Evolutionary conservation across 495 filamentous ascomycete genomes (phyloP).

Genomic region (Hyphodiscus hymeniophilus): DNA sequence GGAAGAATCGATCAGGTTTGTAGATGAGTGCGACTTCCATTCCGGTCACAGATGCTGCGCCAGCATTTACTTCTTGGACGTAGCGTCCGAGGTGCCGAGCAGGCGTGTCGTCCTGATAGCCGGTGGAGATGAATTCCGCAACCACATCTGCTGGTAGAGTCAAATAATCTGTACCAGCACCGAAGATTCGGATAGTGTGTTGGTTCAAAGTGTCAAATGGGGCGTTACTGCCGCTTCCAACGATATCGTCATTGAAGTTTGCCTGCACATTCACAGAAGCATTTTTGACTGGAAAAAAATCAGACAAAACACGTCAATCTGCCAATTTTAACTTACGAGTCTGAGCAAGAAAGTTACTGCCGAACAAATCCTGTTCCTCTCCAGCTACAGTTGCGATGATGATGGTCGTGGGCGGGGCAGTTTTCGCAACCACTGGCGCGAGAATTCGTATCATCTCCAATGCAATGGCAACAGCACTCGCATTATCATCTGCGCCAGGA

Average conservation of each 20-base stretch:
- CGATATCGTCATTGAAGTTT: constrained; percentile 45
- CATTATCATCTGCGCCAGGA: constrained; percentile 46
- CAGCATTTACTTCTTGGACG: constrained; percentile 40
- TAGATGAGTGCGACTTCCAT: constrained; percentile 39
- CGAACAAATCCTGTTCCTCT: constrained; percentile 45
- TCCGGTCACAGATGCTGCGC: constrained; percentile 28
- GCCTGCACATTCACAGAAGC: constrained; percentile 34
- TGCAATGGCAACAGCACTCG: constrained; percentile 26
- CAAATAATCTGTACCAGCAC: constrained; percentile 31
- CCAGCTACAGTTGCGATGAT: constrained; percentile 42
- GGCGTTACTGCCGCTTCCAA: constrained; percentile 32
- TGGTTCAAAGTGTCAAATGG: constrained; percentile 29
- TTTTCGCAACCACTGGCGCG: neutral
- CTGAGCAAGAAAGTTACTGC: constrained; percentile 36
- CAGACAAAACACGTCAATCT: neutral
- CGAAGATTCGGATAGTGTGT: constrained; percentile 41
- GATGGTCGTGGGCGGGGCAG: constrained; percentile 35
- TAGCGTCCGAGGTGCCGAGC: constrained; percentile 41
- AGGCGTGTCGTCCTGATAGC: constrained; percentile 44
- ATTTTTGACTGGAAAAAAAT: neutral
- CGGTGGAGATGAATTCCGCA: constrained; percentile 34
- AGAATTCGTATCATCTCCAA: neutral
- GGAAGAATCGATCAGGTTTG: constrained; percentile 40
- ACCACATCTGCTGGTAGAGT: constrained; percentile 1
- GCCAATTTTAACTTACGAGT: constrained; percentile 20